Evolutionary conservation across 257 asterid species (phyloP), one percentile per base, ranked within the genome.

Genomic region (Solanum ossicruentum): DNA sequence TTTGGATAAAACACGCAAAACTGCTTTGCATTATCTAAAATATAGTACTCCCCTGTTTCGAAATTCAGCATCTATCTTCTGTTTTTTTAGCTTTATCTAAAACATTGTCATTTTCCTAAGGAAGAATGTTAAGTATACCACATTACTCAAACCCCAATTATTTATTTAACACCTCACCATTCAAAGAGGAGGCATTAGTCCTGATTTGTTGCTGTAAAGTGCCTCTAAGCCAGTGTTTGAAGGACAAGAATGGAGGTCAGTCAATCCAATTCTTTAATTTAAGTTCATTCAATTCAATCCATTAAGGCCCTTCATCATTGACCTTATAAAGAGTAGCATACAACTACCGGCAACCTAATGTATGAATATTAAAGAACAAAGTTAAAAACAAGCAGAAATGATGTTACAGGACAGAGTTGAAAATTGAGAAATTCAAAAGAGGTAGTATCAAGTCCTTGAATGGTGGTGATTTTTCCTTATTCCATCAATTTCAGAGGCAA

Each of bases 401-500:
- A 16, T 16, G 49, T 75, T 23, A 75, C 3, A 9, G 10, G 18
- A 26, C 7, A 3, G 16, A 17, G 65, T 78, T 51, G 82, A 78
- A 78, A 52, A 51, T 3, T 51, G 82, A 78, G 65, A 52, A 52
- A 52, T 52, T 23, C 45, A 52, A 52, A 52, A 52, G 58, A 78
- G 28, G 47, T 23, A 52, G 82, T 26, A 78, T 52, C 63, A 77
- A 2, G 65, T 56, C 23, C 43, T 58, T 61, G 10, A 20, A 5
- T 86, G 67, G 85, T 32, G 63, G 54, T 84, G 70, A 86, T 73
- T 60, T 45, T 56, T 32, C 52, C 52, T 51, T 32, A 8, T 18
- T 83, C 83, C 11, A 86, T 39, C 81, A 71, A 36, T 85, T 86
- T 86, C 96, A 95, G 98, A 92, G 89, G 85, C 95, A 84, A 95